Percentiles rank a stretch among this genome's conserved stretches.
phyloP scores from a whole-genome alignment of 805 yeast species.

The Grigorovia yakushimaensis region DNA sequence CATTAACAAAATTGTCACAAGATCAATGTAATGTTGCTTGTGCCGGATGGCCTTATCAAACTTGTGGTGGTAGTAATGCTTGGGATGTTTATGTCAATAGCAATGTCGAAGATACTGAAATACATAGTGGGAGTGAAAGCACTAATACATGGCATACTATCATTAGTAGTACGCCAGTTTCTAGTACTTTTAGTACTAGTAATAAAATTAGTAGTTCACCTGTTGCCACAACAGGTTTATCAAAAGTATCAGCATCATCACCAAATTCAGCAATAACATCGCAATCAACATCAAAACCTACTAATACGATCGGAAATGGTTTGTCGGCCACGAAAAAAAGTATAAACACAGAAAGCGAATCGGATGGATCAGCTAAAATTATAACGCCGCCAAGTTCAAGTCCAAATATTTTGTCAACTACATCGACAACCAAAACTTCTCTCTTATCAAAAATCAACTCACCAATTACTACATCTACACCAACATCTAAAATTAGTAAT shows the following conservation, averaged over 20 bases:
- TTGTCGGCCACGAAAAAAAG: too few relatives aligned
- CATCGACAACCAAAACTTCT: too few relatives aligned
- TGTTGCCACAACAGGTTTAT: neutral
- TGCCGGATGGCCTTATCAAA: conserved; percentile 50
- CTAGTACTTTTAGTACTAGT: too few relatives aligned
- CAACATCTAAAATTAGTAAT: too few relatives aligned
- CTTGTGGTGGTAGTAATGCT: conserved; percentile 52
- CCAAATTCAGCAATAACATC: neutral
- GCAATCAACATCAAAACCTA: too few relatives aligned
- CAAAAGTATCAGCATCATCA: neutral
- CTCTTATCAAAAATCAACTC: too few relatives aligned
- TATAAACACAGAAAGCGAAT: neutral
- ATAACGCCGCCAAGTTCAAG: conserved; percentile 1
- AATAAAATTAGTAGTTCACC: neutral
- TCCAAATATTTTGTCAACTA: too few relatives aligned
- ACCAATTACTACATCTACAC: conserved; percentile 6
- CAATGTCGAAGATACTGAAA: conserved; percentile 1
- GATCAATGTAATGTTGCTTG: conserved; percentile 40
- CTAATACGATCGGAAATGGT: too few relatives aligned
- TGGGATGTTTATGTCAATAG: conserved; percentile 37
- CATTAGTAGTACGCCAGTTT: too few relatives aligned
- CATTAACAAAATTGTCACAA: conserved; percentile 1
- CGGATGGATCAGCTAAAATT: neutral
- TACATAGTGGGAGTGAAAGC: neutral
- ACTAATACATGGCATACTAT: too few relatives aligned